Evolutionary conservation across 106 monocot species (phyloP).

Genomic region (Allium sativum): DNA sequence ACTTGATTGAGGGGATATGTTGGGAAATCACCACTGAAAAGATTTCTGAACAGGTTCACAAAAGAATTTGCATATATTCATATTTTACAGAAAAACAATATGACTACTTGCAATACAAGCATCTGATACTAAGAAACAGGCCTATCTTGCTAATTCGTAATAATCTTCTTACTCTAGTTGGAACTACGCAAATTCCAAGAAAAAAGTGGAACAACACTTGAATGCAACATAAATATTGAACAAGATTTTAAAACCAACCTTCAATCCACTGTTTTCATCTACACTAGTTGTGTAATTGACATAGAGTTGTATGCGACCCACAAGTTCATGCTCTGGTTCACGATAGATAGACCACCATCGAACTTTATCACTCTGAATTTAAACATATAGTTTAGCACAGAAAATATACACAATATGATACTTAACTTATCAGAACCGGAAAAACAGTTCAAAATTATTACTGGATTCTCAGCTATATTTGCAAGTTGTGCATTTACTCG

Average conservation of each 20-base stretch:
- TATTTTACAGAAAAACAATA: no score
- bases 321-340: conserved; percentile 93
- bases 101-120: no score
- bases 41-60: no score
- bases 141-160: neutral
- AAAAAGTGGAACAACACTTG: neutral
- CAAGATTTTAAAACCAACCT: conserved; percentile 26
- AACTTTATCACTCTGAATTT: conserved; percentile 61
- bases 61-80: no score
- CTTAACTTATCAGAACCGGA: neutral
- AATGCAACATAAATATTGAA: neutral
- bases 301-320: conserved; percentile 75
- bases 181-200: neutral
- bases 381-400: neutral
- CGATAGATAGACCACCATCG: conserved; percentile 85
- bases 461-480: conserved; percentile 64
- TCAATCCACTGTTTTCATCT: conserved; percentile 57
- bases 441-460: conserved; percentile 22
- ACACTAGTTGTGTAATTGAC: conserved; percentile 53
- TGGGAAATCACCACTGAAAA: no score
- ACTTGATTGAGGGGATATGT: no score
- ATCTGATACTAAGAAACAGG: no score
- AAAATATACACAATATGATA: neutral
- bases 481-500: conserved; percentile 82
- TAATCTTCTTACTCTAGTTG: neutral